A percentile compares a stretch with the other conserved stretches of the same genome.
phyloP scores from a whole-genome alignment of 345 rosid species.

The Pistacia vera region DNA sequence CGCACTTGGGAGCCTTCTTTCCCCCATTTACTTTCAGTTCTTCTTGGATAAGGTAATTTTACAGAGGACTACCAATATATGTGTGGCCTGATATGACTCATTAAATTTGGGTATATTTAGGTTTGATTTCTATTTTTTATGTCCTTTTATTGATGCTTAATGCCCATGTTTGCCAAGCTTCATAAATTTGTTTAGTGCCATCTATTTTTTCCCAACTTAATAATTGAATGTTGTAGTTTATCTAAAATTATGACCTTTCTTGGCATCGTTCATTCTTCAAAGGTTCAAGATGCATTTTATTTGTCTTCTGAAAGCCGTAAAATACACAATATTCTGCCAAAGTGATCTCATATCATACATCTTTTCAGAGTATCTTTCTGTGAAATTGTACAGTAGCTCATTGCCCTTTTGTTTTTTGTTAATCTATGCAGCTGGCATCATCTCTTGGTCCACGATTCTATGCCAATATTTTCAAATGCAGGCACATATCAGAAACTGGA shows the following conservation, averaged over 20 bases:
- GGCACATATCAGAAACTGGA: constrained; percentile 96
- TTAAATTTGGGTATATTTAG: background rate
- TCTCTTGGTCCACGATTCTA: constrained; percentile 97
- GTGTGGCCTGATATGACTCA: background rate
- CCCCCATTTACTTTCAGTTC: constrained; percentile 73
- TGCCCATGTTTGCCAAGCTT: too few relatives aligned
- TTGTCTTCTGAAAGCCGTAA: background rate
- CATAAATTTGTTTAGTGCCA: background rate
- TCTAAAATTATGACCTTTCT: background rate
- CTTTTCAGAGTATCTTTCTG: background rate
- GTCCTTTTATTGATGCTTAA: too few relatives aligned
- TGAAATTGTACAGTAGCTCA: background rate
- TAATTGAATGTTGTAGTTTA: background rate
- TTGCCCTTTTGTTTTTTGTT: constrained; percentile 1
- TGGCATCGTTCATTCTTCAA: background rate
- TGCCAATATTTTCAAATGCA: constrained; percentile 95
- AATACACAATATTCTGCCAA: background rate
- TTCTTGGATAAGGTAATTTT: constrained; percentile 74
- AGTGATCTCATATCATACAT: too few relatives aligned
- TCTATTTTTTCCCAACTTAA: background rate
- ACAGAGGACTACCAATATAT: background rate
- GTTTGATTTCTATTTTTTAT: background rate
- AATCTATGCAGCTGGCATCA: constrained; percentile 83
- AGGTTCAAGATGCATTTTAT: background rate
- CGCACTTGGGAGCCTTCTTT: constrained; percentile 65